phyloP scores from a whole-genome alignment of 345 rosid species.

The Camelina neglecta region DNA sequence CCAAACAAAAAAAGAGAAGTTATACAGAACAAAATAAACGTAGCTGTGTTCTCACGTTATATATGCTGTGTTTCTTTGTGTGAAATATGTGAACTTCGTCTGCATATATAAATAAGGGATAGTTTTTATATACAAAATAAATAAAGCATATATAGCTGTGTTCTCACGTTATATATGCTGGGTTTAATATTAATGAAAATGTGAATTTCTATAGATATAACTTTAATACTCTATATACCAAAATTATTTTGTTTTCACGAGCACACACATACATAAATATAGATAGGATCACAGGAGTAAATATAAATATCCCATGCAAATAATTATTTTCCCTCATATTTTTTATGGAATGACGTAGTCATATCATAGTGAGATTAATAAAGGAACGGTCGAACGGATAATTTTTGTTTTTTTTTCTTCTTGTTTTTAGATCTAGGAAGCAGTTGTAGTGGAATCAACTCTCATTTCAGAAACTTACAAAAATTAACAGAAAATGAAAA shows the following conservation, averaged over 20 bases:
- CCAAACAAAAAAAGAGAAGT: too few species aligned
- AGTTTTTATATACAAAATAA: too few species aligned
- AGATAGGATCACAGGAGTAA: too few species aligned
- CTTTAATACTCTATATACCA: neutral
- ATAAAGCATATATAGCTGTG: neutral
- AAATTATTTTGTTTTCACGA: too few species aligned
- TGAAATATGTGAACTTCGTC: too few species aligned
- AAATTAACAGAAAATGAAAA: neutral
- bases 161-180: conserved; percentile 10
- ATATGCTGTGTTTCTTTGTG: too few species aligned
- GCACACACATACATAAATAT: too few species aligned
- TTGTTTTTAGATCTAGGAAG: neutral
- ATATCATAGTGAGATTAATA: neutral
- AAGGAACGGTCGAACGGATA: neutral
- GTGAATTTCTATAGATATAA: neutral
- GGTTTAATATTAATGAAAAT: neutral
- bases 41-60: too few species aligned
- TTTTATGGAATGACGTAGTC: too few species aligned
- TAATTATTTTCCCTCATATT: neutral
- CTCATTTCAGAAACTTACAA: neutral
- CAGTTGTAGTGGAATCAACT: neutral
- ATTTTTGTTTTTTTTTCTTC: neutral
- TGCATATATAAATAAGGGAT: too few species aligned
- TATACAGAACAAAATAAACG: neutral
- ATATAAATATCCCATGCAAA: neutral